phyloP scores from a whole-genome alignment of 1,284 basidiomycete species.

The Amylostereum areolatum region DNA sequence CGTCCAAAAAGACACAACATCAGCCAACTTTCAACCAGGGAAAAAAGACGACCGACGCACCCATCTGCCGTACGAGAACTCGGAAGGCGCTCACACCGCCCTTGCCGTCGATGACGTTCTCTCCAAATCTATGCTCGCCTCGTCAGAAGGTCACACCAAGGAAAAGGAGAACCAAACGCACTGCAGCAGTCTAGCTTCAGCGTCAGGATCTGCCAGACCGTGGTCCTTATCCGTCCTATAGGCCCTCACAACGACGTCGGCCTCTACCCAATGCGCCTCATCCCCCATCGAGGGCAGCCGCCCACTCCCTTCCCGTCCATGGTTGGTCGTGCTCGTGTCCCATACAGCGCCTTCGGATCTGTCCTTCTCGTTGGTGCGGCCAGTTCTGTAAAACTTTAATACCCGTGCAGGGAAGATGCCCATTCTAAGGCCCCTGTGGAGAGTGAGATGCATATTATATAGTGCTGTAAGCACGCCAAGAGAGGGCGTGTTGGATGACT shows the following conservation, averaged over 20 bases:
- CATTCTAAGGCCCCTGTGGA: no score
- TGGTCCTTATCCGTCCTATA: conserved; percentile 23
- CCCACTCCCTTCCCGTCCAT: no score
- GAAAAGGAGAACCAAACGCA: background rate
- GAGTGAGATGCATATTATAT: no score
- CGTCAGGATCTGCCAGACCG: conserved; percentile 30
- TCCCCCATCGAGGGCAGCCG: background rate
- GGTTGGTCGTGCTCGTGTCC: no score
- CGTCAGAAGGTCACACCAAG: background rate
- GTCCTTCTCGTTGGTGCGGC: no score
- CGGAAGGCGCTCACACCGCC: conserved; percentile 26
- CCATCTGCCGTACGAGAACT: conserved; percentile 29
- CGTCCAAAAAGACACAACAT: background rate
- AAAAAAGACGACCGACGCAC: conserved; percentile 14
- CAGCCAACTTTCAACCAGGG: background rate
- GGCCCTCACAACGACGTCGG: background rate
- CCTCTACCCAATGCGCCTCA: background rate
- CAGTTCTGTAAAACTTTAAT: no score
- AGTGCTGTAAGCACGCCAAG: no score
- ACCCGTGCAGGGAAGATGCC: no score
- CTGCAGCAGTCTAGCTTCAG: conserved; percentile 22
- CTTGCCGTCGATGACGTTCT: conserved; percentile 28
- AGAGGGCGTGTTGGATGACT: no score
- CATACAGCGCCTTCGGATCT: no score
- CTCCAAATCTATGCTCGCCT: conserved; percentile 19